These are phyloP conservation scores for Amaranthus hypochondriacus DNA, from an alignment of 148 eudicot species.

Conservation along the genomic window DNA sequence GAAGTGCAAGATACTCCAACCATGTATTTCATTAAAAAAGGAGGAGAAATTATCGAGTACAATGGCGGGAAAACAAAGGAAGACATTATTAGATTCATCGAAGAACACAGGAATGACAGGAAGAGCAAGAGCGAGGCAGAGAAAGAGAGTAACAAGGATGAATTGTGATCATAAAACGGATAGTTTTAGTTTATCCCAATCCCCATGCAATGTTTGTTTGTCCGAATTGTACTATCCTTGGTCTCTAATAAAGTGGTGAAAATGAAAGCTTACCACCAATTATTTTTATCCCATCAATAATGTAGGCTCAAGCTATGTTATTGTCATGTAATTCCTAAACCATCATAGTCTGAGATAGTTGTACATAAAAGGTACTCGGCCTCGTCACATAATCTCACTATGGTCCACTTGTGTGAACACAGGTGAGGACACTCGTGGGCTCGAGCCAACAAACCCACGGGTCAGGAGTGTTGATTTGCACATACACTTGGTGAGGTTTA, in stretches of 20 bases:
- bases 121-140: background rate
- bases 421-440: too few relatives aligned
- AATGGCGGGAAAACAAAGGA: conserved; percentile 27
- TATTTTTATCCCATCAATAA: background rate
- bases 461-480: too few relatives aligned
- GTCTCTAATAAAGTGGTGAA: background rate
- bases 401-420: too few relatives aligned
- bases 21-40: conserved; percentile 27
- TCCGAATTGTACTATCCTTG: background rate
- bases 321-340: background rate
- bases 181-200: background rate
- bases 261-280: background rate
- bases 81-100: conserved; percentile 32
- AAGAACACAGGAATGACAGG: conserved; percentile 26
- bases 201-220: background rate
- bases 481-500: too few relatives aligned
- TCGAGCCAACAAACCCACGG: too few relatives aligned
- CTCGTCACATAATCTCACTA: too few relatives aligned
- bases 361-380: too few relatives aligned
- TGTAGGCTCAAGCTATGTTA: background rate
- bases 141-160: conserved; percentile 18
- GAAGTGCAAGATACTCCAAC: conserved; percentile 35
- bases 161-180: conserved; percentile 14
- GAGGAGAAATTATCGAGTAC: conserved; percentile 24
- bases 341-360: too few relatives aligned